A percentile compares a stretch with the other conserved stretches of the same genome.
Conservation (phyloP, 257 asterid genomes). For the Datura wrightii region DNA sequence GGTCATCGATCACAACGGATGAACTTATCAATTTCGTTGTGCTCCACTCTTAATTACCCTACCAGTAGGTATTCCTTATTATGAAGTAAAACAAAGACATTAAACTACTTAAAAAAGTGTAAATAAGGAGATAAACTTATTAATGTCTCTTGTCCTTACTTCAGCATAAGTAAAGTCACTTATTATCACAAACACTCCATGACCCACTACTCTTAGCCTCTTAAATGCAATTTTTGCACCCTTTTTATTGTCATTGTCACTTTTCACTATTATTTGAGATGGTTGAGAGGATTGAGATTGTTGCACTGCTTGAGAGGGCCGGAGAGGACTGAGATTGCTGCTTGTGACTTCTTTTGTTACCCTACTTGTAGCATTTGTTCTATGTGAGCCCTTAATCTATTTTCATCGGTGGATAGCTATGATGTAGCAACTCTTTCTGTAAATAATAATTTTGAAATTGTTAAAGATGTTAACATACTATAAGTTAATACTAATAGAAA, state of each 20-base stretch:
- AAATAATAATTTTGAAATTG: background rate
- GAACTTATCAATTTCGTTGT: too few relatives aligned
- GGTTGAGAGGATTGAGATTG: background rate
- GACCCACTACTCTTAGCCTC: background rate
- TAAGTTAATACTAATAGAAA: background rate
- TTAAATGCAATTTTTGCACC: background rate
- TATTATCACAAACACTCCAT: background rate
- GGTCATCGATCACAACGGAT: too few relatives aligned
- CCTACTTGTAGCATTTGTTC: too few relatives aligned
- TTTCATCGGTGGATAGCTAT: background rate
- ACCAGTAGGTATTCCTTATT: too few relatives aligned
- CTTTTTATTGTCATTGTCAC: background rate
- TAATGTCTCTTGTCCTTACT: background rate
- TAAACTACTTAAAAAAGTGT: background rate
- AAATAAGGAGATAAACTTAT: too few relatives aligned
- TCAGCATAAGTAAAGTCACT: background rate
- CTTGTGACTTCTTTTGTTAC: background rate
- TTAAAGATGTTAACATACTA: background rate
- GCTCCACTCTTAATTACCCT: background rate
- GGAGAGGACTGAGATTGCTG: background rate
- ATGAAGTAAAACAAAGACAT: too few relatives aligned
- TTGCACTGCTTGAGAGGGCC: background rate
- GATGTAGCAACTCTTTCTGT: background rate
- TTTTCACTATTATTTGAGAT: background rate
- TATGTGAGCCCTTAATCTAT: too few relatives aligned